phyloP scores from a whole-genome alignment of 805 yeast genomes.

The Kodamaea jinghongensis region DNA sequence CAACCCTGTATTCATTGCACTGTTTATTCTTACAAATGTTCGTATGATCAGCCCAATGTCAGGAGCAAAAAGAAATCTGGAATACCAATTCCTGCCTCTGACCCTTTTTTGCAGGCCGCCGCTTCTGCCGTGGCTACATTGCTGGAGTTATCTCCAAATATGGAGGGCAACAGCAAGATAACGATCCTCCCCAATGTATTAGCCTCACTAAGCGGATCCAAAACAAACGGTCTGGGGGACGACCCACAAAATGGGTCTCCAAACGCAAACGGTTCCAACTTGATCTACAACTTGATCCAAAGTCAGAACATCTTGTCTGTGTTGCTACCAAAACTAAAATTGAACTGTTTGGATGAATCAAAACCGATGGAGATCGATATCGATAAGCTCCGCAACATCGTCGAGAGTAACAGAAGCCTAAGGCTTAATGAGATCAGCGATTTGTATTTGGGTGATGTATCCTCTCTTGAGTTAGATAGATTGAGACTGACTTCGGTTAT shows the following conservation, averaged over 20 bases:
- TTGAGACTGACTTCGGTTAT: background rate
- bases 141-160: slow-evolving; percentile 14
- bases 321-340: slow-evolving; percentile 33
- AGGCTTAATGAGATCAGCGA: slow-evolving; percentile 22
- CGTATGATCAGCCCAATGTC: slow-evolving; percentile 75
- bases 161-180: slow-evolving; percentile 4
- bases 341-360: slow-evolving; percentile 34
- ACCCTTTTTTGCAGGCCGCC: slow-evolving; percentile 15
- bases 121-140: slow-evolving; percentile 16
- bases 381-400: slow-evolving; percentile 29
- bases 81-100: slow-evolving; percentile 26
- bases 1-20: slow-evolving; percentile 83
- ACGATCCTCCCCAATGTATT: slow-evolving; percentile 6
- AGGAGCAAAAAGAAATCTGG: slow-evolving; percentile 46
- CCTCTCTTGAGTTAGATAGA: slow-evolving; percentile 1
- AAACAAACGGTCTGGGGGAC: slow-evolving; percentile 1
- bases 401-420: slow-evolving; percentile 22
- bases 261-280: slow-evolving; percentile 5
- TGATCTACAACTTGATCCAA: slow-evolving; percentile 21
- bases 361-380: slow-evolving; percentile 28
- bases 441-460: slow-evolving; percentile 3
- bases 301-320: slow-evolving; percentile 35
- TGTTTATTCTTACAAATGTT: slow-evolving; percentile 80
- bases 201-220: slow-evolving; percentile 5
- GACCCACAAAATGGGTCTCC: background rate